Conservation (phyloP, 805 yeast species). For the Candida xiaguanensis region DNA sequence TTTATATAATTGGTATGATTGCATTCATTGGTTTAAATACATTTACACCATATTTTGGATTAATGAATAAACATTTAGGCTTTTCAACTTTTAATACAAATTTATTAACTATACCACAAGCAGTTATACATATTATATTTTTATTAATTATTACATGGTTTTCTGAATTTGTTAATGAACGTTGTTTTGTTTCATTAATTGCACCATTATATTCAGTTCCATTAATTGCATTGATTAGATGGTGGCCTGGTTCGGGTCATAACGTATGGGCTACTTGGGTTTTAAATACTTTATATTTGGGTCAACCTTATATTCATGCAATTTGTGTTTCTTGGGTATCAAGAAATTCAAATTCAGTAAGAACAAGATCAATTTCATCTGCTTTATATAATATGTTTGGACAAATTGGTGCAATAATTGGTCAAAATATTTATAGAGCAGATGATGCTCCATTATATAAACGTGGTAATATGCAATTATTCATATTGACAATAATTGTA, state of each 20-base stretch:
- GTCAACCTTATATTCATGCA: conserved; percentile 26
- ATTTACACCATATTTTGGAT: conserved; percentile 10
- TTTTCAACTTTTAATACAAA: conserved; percentile 20
- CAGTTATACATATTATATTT: conserved; percentile 29
- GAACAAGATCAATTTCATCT: conserved; percentile 62
- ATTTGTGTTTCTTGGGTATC: conserved; percentile 48
- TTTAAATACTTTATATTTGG: conserved; percentile 18
- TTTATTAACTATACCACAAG: conserved; percentile 20
- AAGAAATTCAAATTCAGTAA: conserved; percentile 56
- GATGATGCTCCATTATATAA: conserved; percentile 59
- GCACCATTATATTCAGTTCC: conserved; percentile 10
- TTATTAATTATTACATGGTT: conserved; percentile 34
- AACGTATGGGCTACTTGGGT: conserved; percentile 12
- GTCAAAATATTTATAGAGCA: conserved; percentile 53
- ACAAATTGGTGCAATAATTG: conserved; percentile 52
- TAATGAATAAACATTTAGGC: conserved; percentile 16
- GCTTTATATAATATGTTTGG: conserved; percentile 63
- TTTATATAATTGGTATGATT: conserved; percentile 34
- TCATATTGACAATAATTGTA: conserved; percentile 31
- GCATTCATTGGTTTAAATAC: conserved; percentile 19
- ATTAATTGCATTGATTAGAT: conserved; percentile 6
- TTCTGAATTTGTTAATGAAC: conserved; percentile 30
- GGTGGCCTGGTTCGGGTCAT: conserved; percentile 10
- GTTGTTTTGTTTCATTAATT: conserved; percentile 9
- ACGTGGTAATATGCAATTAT: conserved; percentile 49